Evolutionary conservation across 2,329 filamentous ascomycete genomes (phyloP), one percentile per base, ranked within the genome.

Genomic region (Diplodia scrobiculata): DNA sequence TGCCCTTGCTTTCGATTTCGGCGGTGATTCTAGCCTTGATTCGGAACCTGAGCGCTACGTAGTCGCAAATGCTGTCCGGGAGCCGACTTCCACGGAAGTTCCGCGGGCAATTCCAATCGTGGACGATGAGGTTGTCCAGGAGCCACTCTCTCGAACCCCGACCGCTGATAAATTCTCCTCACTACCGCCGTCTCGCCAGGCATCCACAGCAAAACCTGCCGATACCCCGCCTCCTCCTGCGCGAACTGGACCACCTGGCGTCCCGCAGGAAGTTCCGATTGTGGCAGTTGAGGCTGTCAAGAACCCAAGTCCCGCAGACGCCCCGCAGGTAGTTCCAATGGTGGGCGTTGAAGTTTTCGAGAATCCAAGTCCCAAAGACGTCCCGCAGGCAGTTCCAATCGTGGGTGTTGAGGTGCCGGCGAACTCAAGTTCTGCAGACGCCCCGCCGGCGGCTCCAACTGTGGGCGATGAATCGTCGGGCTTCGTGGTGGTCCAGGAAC

Each of bases 71-170:
- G 63, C 63, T 21, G 52, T 65, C 29, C 3, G n/a, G 4, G 3
- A 34, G 13, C 63, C 63, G 4, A 29, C 9, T 2, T 65, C 63
- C 14, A 65, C 63, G 4, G 21, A 50, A 11, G 63, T 65, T 6
- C 63, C 63, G 4, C 27, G 50, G 14, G 51, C 41, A 9, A 11
- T 65, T n/a, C 27, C 36, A 3, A 32, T 63, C 2, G 38, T 65
- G 14, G 50, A 65, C 3, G 36, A 55, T 14, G 51, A 21, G 13
- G 27, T 38, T 32, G 29, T 9, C 29, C 29, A 32, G 29, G 2
- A 11, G 38, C 47, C 38, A 60, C 41, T 7, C 14, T 19, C 25
- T 27, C 19, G 19, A 60, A 60, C 4, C 55, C 55, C 38, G 21
- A 2, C 5, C 25, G 10, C 27, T 48, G 25, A 34, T 48, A 60